Base-by-base conservation (phyloP, 768 basidiomycete genomes). In the Arthromyces matolae region DNA sequence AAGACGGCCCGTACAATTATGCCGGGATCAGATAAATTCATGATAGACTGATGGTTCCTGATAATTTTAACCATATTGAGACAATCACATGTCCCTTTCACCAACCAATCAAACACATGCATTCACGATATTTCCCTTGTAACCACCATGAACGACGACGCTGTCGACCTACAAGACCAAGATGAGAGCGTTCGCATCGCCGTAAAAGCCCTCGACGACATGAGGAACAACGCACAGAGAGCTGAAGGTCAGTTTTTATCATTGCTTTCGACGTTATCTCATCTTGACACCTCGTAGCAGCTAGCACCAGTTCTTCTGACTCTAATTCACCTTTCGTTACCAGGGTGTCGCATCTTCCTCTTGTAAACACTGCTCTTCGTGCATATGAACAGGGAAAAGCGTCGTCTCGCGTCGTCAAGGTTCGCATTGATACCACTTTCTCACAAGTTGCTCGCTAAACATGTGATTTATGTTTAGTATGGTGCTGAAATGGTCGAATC, bases 401-500 rank as follows among this genome's bases (percentile, higher is more conserved):
- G 6, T 82, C 80, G 54, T 91, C 89, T 8, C 72, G 87, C 28
- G 87, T 93, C 36, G 88, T 93, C 54, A 91, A 93, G 75, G 90
- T 89, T 43, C 72, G 61, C 43, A 13, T 25, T 36, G 23, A 35
- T 25, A 29, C 23, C 28, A 38, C 36, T 6, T 49, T 45, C 40
- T 14, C 27, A 16, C 40, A 42, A 22, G 7, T 43, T 22, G 27
- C 41, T n/a, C 27, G 51, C 45, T 45, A 24, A 45, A 33, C 42
- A 64, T 64, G 50, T 59, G 45, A 63, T 60, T 33, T 52, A n/a
- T n/a, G 33, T 13, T 6, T 61, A 92, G 89, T 91, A 90, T 60
- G 88, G 91, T 40, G 89, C 87, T 14, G 85, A 86, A 65, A 86
- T 92, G 78, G 79, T 92, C 68, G 91, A 92, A 64, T 86, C 83